Evolutionary conservation across 352 stramenopile species (phyloP).

Genomic region (Hyaloperonospora brassicae): DNA sequence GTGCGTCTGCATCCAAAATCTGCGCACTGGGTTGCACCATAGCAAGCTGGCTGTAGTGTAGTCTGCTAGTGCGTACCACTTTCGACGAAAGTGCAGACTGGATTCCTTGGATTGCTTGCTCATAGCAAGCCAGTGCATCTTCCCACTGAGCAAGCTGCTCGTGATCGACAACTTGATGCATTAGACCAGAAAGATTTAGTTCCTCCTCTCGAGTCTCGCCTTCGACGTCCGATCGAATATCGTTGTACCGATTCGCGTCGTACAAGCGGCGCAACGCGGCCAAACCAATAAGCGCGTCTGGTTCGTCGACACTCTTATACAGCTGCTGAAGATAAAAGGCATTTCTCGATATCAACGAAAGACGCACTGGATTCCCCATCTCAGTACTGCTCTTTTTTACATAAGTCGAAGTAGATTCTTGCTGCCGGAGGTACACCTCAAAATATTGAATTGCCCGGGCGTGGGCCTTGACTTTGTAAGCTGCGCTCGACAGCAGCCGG

Average conservation of each 20-base stretch:
- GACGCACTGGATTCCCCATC: slow-evolving; percentile 26
- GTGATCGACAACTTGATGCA: slow-evolving; percentile 62
- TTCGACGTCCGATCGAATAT: slow-evolving; percentile 7
- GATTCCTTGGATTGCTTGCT: slow-evolving; percentile 68
- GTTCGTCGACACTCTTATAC: slow-evolving; percentile 73
- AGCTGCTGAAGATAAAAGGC: slow-evolving; percentile 64
- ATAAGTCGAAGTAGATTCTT: slow-evolving; percentile 26
- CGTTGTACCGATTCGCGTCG: slow-evolving; percentile 30
- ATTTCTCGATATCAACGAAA: slow-evolving; percentile 51
- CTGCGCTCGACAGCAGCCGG: slow-evolving; percentile 54
- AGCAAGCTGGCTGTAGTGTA: slow-evolving; percentile 16
- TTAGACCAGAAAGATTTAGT: slow-evolving; percentile 53
- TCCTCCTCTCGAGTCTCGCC: slow-evolving; percentile 25
- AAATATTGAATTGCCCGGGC: slow-evolving; percentile 72
- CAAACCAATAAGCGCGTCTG: slow-evolving; percentile 51
- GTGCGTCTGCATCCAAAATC: slow-evolving; percentile 27
- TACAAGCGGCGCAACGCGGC: slow-evolving; percentile 48
- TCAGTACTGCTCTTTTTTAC: slow-evolving; percentile 15
- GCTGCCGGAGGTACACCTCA: slow-evolving; percentile 57
- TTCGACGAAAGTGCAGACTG: slow-evolving; percentile 37
- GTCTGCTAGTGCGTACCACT: slow-evolving; percentile 17
- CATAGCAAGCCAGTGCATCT: slow-evolving; percentile 68
- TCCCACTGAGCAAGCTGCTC: slow-evolving; percentile 70
- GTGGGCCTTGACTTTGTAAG: slow-evolving; percentile 62
- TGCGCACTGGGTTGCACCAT: slow-evolving; percentile 17